A percentile compares a stretch with the other conserved stretches of the same genome.
These are phyloP conservation scores for Pseudozyma sp. DNA, from an alignment of 1,284 basidiomycete genomes.

Conservation along the genomic window DNA sequence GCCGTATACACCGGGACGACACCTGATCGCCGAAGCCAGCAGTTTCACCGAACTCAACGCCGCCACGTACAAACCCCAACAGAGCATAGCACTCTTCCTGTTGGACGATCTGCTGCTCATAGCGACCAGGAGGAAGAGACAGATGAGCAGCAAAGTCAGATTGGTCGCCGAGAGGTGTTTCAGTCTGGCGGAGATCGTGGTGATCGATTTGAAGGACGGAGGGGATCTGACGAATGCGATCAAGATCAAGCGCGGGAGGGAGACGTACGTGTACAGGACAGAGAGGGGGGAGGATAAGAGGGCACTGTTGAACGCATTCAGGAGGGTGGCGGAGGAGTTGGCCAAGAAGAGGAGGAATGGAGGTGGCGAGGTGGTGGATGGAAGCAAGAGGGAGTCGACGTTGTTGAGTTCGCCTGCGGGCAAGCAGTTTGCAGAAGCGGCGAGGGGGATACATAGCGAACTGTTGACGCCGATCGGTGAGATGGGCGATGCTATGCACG, in stretches of 20 bases:
- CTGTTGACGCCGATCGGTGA: constrained; percentile 34
- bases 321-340: constrained; percentile 90
- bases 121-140: constrained; percentile 73
- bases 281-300: constrained; percentile 87
- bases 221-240: constrained; percentile 92
- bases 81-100: constrained; percentile 87
- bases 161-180: constrained; percentile 93
- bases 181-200: constrained; percentile 88
- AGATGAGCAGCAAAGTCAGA: constrained; percentile 72
- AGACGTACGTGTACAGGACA: constrained; percentile 91
- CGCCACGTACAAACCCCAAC: constrained; percentile 92
- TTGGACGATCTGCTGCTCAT: constrained; percentile 91
- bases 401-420: constrained; percentile 26
- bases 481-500: constrained; percentile 3
- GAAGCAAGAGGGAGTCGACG: constrained; percentile 44
- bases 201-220: constrained; percentile 94
- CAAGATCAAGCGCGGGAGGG: constrained; percentile 92
- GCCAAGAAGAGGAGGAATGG: constrained; percentile 83
- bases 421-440: no score
- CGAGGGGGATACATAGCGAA: constrained; percentile 1
- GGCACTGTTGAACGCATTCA: constrained; percentile 83
- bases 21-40: constrained; percentile 88
- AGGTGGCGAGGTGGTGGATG: constrained; percentile 38
- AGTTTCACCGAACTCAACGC: constrained; percentile 87
- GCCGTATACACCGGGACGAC: constrained; percentile 87